A percentile compares a stretch with the other conserved stretches of the same genome.
Conservation (phyloP, 345 rosid species). For the Litchi chinensis region DNA sequence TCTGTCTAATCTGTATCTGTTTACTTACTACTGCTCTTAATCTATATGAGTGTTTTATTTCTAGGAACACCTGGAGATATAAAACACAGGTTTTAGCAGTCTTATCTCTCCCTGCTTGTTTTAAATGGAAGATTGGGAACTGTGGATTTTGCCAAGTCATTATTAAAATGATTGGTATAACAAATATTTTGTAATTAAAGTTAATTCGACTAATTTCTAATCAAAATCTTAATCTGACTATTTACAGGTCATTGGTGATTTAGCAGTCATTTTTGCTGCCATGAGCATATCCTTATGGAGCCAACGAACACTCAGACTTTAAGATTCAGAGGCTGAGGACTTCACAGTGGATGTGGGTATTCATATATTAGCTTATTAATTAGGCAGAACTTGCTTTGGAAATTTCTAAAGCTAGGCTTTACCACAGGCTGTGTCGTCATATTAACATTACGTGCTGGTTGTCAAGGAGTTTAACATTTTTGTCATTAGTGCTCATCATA, state of each 20-base stretch:
- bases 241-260: background rate
- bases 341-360: background rate
- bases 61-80: background rate
- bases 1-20: background rate
- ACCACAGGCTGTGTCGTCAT: background rate
- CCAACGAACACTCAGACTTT: background rate
- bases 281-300: conserved; percentile 4
- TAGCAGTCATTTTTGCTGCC: background rate
- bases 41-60: no score
- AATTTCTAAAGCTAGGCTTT: background rate
- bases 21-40: no score
- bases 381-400: background rate
- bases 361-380: background rate
- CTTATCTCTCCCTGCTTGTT: no score
- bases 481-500: background rate
- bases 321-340: conserved; percentile 8
- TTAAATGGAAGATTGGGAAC: background rate
- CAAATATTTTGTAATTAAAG: background rate
- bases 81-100: background rate
- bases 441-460: background rate
- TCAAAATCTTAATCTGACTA: background rate
- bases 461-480: background rate
- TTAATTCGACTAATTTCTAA: background rate
- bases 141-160: background rate
- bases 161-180: conserved; percentile 1